phyloP scores from a whole-genome alignment of 768 basidiomycete genomes.

The Inosperma sp. region DNA sequence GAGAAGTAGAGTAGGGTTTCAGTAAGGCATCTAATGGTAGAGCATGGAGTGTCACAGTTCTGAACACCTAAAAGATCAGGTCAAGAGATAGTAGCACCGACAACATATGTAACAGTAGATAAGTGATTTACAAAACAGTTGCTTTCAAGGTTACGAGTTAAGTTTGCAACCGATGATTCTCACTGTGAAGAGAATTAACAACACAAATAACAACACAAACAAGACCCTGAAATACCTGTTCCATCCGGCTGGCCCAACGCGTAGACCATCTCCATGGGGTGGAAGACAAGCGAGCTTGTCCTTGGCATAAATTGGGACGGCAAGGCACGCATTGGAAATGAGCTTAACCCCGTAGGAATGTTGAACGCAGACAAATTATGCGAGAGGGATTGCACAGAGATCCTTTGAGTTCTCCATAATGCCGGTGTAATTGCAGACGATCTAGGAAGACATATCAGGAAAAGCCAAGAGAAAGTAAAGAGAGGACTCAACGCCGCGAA shows the following conservation, averaged over 20 bases:
- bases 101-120: too few relatives aligned
- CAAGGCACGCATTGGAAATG: constrained; percentile 49
- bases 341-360: constrained; percentile 51
- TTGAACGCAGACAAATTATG: constrained; percentile 39
- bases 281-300: constrained; percentile 66
- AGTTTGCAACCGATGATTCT: constrained; percentile 58
- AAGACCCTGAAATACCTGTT: constrained; percentile 36
- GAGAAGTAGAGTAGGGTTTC: too few relatives aligned
- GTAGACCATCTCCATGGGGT: constrained; percentile 83
- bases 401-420: constrained; percentile 64
- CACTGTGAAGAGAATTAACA: constrained; percentile 27
- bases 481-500: constrained; percentile 69
- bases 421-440: constrained; percentile 56
- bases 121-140: too few relatives aligned
- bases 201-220: background rate
- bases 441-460: constrained; percentile 28
- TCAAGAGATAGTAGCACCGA: too few relatives aligned
- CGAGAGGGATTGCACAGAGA: constrained; percentile 42
- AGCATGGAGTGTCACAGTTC: too few relatives aligned
- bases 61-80: too few relatives aligned
- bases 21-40: too few relatives aligned
- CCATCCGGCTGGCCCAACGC: constrained; percentile 73
- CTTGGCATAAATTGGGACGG: constrained; percentile 60
- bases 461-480: background rate
- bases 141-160: too few relatives aligned